Evolutionary conservation across 306 rosid genomes (phyloP), one percentile per base, ranked within the genome.

Genomic region (Gleditsia sinensis): DNA sequence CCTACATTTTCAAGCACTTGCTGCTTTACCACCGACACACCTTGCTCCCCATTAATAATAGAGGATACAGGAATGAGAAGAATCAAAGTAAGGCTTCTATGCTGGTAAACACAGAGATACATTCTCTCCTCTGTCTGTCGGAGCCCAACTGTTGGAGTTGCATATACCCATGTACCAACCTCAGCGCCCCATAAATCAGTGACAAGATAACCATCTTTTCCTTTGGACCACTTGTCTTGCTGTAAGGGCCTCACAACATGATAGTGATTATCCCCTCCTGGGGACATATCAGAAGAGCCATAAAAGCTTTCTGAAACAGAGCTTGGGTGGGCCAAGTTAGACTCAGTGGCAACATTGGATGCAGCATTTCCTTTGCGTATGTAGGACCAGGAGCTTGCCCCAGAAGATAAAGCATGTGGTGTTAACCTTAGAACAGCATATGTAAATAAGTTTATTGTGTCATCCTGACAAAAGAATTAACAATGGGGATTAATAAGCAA

Each of bases 161-260:
- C 84, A 82, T 65, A 78, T 57, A 73, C 75, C 81, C 85, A 81
- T 0, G 83, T 81, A 42, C 91, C 87, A 80, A 90, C 75, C 81
- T 90, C 98, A 68, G 83, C 85, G 58, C 99, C 96, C 99, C 98
- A 94, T 67, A 92, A 83, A 85, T 94, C 99, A 79, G 93, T 90
- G 80, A 85, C 90, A 79, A 94, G 93, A 85, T 87, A 94, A 49
- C 96, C 96, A 68, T 92, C 96, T 77, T 88, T 92, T 72, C 98
- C 99, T 78, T 85, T 94, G 59, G 96, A 87, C 99, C 99, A 94
- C 80, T 88, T 94, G 54, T 85, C 86, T 54, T 64, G 88, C 82
- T 84, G 87, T 76, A 94, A 88, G 72, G 97, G 97, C 54, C 96
- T 87, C 74, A 84, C 89, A 65, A 88, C 84, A 71, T 28, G 84